Percentiles rank a stretch among this genome's conserved stretches.
Evolutionary conservation across 768 basidiomycete genomes (phyloP).

Genomic region (Lentinula edodes): DNA sequence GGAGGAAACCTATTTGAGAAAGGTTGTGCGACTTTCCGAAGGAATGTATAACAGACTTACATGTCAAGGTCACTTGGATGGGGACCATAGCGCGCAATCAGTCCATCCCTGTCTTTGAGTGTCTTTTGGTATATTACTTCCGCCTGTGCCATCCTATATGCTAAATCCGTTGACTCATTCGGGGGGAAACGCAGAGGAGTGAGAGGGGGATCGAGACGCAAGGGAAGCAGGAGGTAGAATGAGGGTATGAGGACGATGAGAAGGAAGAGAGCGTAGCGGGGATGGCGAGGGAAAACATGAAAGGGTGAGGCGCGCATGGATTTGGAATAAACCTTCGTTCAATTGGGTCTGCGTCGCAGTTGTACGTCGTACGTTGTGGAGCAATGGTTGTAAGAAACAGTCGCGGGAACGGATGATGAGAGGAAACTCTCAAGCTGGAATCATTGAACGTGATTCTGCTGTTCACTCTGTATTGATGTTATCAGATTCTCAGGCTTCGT

Average conservation of each 20-base stretch:
- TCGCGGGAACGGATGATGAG: neutral
- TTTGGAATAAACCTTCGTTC: neutral
- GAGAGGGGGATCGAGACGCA: conserved; percentile 24
- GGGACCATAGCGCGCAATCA: conserved; percentile 54
- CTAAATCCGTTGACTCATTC: conserved; percentile 28
- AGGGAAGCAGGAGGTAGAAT: conserved; percentile 41
- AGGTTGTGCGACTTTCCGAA: conserved; percentile 6
- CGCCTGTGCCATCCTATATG: conserved; percentile 34
- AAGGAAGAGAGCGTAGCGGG: conserved; percentile 44
- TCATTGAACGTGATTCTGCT: neutral
- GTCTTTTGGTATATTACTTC: conserved; percentile 41
- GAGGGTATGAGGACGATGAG: conserved; percentile 35
- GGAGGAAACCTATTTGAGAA: conserved; percentile 42
- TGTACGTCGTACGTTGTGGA: neutral
- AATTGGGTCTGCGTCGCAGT: neutral
- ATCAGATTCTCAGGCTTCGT: neutral
- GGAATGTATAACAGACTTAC: conserved; percentile 25
- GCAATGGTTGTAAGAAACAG: neutral
- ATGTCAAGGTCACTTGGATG: conserved; percentile 38
- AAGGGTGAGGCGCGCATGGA: neutral
- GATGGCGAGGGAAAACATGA: conserved; percentile 30
- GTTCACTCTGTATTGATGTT: neutral
- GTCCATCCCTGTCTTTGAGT: conserved; percentile 33
- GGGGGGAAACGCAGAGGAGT: conserved; percentile 25
- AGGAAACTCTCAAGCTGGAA: neutral